Percentiles rank a stretch among this genome's conserved stretches.
Evolutionary conservation across 2,329 filamentous ascomycete genomes (phyloP).

Genomic region (Hypoxylon sp.): DNA sequence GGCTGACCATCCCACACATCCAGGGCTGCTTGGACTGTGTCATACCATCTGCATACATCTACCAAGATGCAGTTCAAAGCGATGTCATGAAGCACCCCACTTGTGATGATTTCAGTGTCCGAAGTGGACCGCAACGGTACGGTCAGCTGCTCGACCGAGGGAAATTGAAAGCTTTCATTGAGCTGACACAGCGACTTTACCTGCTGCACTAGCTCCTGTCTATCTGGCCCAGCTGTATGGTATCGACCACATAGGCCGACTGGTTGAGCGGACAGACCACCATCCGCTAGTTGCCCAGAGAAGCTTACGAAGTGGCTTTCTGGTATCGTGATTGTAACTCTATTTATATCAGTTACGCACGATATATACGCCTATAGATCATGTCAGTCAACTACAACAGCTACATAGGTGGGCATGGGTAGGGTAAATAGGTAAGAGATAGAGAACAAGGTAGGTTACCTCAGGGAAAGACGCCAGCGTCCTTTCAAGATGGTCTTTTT

Average conservation of each 20-base stretch:
- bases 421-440: neutral
- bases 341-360: conserved; percentile 24
- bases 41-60: conserved; percentile 27
- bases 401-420: neutral
- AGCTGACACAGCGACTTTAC: conserved; percentile 18
- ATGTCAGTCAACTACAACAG: neutral
- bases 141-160: conserved; percentile 12
- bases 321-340: conserved; percentile 30
- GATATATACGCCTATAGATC: conserved; percentile 25
- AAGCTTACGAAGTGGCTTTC: conserved; percentile 19
- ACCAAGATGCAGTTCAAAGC: conserved; percentile 24
- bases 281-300: conserved; percentile 12
- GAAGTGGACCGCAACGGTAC: conserved; percentile 24
- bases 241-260: conserved; percentile 24
- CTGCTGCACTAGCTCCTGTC: conserved; percentile 11
- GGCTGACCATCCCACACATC: conserved; percentile 18
- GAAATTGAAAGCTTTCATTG: conserved; percentile 20
- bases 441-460: neutral
- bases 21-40: conserved; percentile 18
- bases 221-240: conserved; percentile 6
- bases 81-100: conserved; percentile 24
- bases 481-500: conserved; percentile 26
- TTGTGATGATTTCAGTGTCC: conserved; percentile 24
- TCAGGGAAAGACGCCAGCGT: conserved; percentile 26
- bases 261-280: conserved; percentile 21